phyloP scores from a whole-genome alignment of 768 basidiomycete species.

The Rubroboletus pulcherrimus region DNA sequence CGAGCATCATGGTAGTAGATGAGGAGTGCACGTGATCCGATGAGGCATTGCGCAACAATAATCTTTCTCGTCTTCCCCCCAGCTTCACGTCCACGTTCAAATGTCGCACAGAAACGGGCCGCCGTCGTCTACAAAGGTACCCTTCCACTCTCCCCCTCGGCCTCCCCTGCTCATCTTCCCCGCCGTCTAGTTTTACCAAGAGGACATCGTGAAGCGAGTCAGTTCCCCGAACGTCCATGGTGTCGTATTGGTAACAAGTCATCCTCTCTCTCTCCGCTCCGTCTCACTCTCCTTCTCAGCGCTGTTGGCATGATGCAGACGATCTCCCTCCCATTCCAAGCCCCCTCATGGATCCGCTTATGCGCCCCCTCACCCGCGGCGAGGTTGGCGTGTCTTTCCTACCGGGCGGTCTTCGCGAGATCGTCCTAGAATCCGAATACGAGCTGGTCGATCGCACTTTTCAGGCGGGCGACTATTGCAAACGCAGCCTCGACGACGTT shows the following conservation, averaged over 20 bases:
- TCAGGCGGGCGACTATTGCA: slow-evolving; percentile 78
- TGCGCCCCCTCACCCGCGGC: slow-evolving; percentile 70
- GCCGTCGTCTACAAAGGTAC: slow-evolving; percentile 34
- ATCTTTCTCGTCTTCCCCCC: not conserved
- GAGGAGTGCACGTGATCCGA: slow-evolving; percentile 19
- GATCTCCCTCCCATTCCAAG: slow-evolving; percentile 48
- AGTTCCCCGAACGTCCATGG: slow-evolving; percentile 43
- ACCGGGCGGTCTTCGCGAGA: slow-evolving; percentile 53
- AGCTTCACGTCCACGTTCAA: slow-evolving; percentile 16
- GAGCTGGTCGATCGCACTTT: slow-evolving; percentile 73
- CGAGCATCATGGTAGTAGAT: slow-evolving; percentile 3
- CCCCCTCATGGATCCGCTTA: slow-evolving; percentile 58
- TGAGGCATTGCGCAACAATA: not conserved
- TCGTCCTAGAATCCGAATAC: slow-evolving; percentile 66
- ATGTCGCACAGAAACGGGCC: slow-evolving; percentile 28
- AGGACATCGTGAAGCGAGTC: slow-evolving; percentile 59
- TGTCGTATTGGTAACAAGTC: slow-evolving; percentile 57
- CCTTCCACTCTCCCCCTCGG: not conserved
- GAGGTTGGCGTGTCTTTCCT: slow-evolving; percentile 82
- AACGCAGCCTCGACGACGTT: slow-evolving; percentile 69
- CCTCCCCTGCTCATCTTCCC: not conserved
- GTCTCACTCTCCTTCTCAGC: slow-evolving; percentile 40
- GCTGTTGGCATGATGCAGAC: slow-evolving; percentile 88
- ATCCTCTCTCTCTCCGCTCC: not conserved
- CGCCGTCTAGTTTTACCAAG: slow-evolving; percentile 53